These are phyloP conservation scores for Diplodia sapinea DNA, from an alignment of 2,329 filamentous ascomycete species.

Conservation along the genomic window DNA sequence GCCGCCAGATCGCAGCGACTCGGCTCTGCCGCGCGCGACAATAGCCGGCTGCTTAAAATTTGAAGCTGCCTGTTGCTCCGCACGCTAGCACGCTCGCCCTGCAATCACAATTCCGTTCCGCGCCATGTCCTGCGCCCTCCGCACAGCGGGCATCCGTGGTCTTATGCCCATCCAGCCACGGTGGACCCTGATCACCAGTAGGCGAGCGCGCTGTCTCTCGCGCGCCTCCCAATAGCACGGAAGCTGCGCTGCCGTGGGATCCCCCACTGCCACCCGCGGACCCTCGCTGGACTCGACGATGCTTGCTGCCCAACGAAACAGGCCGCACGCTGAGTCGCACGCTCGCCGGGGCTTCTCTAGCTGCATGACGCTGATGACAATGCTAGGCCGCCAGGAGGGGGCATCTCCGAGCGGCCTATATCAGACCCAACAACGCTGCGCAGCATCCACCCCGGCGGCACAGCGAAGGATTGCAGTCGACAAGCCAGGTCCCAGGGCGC, in stretches of 20 bases:
- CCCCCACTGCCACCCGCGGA: background rate
- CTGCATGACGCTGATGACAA: conserved; percentile 20
- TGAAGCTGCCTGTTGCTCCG: conserved; percentile 18
- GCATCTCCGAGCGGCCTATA: conserved; percentile 22
- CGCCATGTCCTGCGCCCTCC: background rate
- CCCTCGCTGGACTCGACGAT: conserved; percentile 15
- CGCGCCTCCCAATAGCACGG: background rate
- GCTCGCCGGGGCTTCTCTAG: conserved; percentile 23
- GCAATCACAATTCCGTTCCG: conserved; percentile 22
- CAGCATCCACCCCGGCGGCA: conserved; percentile 18
- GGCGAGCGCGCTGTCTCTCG: conserved; percentile 8
- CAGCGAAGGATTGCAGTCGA: conserved; percentile 27
- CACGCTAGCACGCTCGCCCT: conserved; percentile 20
- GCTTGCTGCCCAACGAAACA: conserved; percentile 20
- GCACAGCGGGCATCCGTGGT: background rate
- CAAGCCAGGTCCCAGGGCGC: conserved; percentile 23
- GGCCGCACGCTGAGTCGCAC: conserved; percentile 19
- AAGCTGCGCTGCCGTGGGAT: conserved; percentile 3
- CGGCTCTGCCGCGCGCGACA: conserved; percentile 15
- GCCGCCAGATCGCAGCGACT: conserved; percentile 22
- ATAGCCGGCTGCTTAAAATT: conserved; percentile 26
- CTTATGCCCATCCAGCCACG: conserved; percentile 15
- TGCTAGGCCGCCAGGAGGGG: conserved; percentile 16
- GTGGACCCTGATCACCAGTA: conserved; percentile 26
- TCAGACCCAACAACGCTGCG: conserved; percentile 14